phyloP scores from a whole-genome alignment of 2,329 filamentous ascomycete species.

The Scolecobasidium constrictum region DNA sequence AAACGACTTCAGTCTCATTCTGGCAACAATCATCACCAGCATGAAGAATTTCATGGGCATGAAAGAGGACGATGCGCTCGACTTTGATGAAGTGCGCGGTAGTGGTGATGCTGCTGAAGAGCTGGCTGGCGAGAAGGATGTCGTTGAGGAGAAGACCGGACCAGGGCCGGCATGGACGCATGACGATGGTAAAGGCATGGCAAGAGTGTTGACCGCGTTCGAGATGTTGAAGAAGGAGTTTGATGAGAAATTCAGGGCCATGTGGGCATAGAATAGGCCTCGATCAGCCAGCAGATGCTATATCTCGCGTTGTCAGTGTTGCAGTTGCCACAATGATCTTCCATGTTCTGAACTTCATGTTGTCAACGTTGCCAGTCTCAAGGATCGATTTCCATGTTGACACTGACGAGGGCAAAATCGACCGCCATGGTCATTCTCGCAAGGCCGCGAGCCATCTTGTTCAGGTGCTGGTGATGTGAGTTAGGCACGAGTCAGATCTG shows the following conservation, averaged over 20 bases:
- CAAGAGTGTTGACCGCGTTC: constrained; percentile 50
- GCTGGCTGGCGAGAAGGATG: constrained; percentile 21
- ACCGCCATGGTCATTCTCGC: too few species aligned
- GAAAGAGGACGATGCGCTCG: constrained; percentile 31
- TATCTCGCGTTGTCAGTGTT: too few species aligned
- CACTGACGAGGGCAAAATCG: too few species aligned
- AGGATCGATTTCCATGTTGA: too few species aligned
- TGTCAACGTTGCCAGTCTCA: too few species aligned
- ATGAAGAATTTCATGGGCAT: constrained; percentile 47
- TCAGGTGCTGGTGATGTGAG: too few species aligned
- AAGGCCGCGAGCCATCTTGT: too few species aligned
- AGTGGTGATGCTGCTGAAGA: constrained; percentile 41
- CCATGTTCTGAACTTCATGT: too few species aligned
- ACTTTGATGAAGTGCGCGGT: constrained; percentile 42
- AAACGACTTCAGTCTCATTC: constrained; percentile 52
- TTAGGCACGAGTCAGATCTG: too few species aligned
- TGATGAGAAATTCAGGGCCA: constrained; percentile 51
- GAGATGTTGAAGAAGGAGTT: constrained; percentile 47
- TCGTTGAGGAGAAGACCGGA: constrained; percentile 16
- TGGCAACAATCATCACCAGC: constrained; percentile 62
- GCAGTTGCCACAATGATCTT: too few species aligned
- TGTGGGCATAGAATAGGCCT: constrained; percentile 54
- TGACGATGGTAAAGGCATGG: constrained; percentile 36
- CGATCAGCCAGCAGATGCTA: too few species aligned
- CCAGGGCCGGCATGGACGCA: constrained; percentile 22